Evolutionary conservation across 2,329 filamentous ascomycete species (phyloP), one percentile per base, ranked within the genome.

Genomic region (Helicocarpus griseus): DNA sequence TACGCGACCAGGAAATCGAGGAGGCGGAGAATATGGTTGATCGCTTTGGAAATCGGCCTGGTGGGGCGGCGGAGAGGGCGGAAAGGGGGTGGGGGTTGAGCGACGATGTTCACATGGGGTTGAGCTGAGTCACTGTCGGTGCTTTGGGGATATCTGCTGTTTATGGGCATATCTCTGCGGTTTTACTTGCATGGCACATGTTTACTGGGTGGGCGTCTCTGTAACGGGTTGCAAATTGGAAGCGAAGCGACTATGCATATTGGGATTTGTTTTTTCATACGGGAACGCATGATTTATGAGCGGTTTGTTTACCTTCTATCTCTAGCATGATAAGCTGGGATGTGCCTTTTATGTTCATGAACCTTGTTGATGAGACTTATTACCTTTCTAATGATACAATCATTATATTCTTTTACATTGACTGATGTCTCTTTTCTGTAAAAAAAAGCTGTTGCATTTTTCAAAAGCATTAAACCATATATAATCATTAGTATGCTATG

Each of bases 81-180:
- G 68, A 65, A 64, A 70, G 58, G 58, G 82, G 72, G 58, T 89
- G 89, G 83, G 87, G 87, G 0, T 78, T 94, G 47, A 86, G 87
- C 1, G 89, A 95, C 64, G 89, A 95, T 63, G 82, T 86, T 22
- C 77, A 85, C 61, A 93, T 95, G 86, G 85, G 82, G 29, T 71
- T 95, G 58, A 88, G 91, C 67, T 91, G 65, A 73, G n/a, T 5
- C n/a, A n/a, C n/a, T n/a, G n/a, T n/a, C n/a, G n/a, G n/a, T n/a
- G n/a, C n/a, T n/a, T n/a, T n/a, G n/a, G n/a, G n/a, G n/a, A n/a
- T n/a, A n/a, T n/a, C n/a, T n/a, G n/a, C n/a, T 31, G 7, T 31
- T 8, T 31, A 8, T 31, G 13, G 29, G 13, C 13, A 3, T 31
- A 31, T 31, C 13, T 31, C 13, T 13, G 13, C 29, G 13, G 29